Evolutionary conservation across 306 rosid genomes (phyloP).

Genomic region (Boehmeria nivea): DNA sequence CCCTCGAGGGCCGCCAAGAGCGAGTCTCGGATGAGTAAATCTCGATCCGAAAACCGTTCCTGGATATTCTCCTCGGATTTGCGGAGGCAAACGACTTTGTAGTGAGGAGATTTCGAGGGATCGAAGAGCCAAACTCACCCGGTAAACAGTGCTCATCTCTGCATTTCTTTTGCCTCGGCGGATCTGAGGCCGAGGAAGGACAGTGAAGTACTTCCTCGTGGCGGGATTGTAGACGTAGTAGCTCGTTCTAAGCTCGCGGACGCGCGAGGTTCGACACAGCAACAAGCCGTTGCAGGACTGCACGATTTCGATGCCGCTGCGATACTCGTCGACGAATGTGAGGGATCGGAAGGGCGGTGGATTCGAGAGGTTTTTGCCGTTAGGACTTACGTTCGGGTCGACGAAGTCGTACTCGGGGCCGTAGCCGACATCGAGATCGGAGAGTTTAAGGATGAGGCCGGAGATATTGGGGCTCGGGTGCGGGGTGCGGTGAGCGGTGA

Average conservation of each 20-base stretch:
- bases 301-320: neutral
- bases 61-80: neutral
- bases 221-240: conserved; percentile 14
- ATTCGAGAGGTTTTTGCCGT: neutral
- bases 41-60: neutral
- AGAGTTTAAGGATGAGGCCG: neutral
- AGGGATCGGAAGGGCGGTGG: neutral
- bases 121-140: conserved; percentile 14
- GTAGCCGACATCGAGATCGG: neutral
- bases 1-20: conserved; percentile 11
- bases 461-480: neutral
- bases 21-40: conserved; percentile 16
- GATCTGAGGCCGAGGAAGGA: neutral
- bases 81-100: conserved; percentile 7
- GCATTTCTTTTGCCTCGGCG: neutral
- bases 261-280: neutral
- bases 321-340: neutral
- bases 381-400: neutral
- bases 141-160: neutral
- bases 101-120: conserved; percentile 7
- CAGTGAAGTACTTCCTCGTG: neutral
- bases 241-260: neutral
- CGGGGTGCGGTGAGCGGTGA: neutral
- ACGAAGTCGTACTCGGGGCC: neutral
- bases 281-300: conserved; percentile 26